Evolutionary conservation across 2,329 filamentous ascomycete species (phyloP).

Genomic region (Ceratocystis harringtonii): DNA sequence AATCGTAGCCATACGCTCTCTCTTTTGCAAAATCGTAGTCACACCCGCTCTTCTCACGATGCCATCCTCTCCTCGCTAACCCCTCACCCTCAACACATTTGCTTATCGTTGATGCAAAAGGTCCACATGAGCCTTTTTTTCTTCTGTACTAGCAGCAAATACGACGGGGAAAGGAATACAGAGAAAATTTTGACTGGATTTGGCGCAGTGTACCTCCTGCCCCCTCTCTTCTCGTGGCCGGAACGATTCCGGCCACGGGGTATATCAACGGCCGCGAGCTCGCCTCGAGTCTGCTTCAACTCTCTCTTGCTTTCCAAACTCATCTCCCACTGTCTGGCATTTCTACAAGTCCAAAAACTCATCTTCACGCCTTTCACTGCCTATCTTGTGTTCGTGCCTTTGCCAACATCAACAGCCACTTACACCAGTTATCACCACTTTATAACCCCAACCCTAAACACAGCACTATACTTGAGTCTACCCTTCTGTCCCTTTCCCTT

Average conservation of each 20-base stretch:
- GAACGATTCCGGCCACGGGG: slow-evolving; percentile 26
- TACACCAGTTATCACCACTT: slow-evolving; percentile 10
- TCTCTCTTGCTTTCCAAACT: not conserved
- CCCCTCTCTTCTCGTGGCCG: slow-evolving; percentile 12
- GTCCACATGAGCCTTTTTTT: slow-evolving; percentile 8
- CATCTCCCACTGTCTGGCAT: not conserved
- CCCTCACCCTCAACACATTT: not conserved
- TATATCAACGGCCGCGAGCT: slow-evolving; percentile 30
- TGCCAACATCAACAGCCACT: slow-evolving; percentile 2
- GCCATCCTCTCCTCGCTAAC: not conserved
- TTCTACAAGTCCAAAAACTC: slow-evolving; percentile 5
- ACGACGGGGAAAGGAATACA: not conserved
- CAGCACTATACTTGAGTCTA: not conserved
- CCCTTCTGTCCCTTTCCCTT: slow-evolving; percentile 13
- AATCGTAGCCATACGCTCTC: too few species aligned
- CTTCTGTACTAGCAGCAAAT: not conserved
- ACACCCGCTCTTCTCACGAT: not conserved
- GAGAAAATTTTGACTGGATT: not conserved
- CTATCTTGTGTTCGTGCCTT: slow-evolving; percentile 13
- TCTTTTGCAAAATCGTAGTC: not conserved
- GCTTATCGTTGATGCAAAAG: slow-evolving; percentile 2
- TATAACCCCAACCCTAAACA: not conserved
- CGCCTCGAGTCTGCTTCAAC: not conserved
- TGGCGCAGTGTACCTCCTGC: not conserved
- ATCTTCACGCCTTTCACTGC: slow-evolving; percentile 19